Percentiles rank a stretch among this genome's conserved stretches.
phyloP scores from a whole-genome alignment of 768 basidiomycete genomes.

The Nidularia pulvinata region DNA sequence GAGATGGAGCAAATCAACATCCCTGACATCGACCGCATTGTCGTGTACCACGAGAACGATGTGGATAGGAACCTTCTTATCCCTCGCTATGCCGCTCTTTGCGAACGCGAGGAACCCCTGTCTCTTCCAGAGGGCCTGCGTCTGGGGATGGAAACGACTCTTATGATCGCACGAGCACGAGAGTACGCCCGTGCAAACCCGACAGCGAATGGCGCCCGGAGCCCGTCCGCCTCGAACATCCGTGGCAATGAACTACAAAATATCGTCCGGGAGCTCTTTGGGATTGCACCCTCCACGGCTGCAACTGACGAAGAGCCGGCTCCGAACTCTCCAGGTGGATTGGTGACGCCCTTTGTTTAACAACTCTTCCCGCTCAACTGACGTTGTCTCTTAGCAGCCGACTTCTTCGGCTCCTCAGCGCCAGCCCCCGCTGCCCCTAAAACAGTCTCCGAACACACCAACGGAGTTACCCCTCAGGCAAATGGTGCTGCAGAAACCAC shows the following conservation, averaged over 20 bases:
- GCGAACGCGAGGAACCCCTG: conserved; percentile 49
- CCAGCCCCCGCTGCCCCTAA: not conserved
- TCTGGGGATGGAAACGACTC: conserved; percentile 56
- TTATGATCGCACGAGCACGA: conserved; percentile 53
- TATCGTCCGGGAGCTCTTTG: conserved; percentile 31
- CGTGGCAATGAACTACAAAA: conserved; percentile 24
- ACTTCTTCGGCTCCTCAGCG: no score
- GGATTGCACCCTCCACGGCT: conserved; percentile 14
- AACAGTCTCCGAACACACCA: not conserved
- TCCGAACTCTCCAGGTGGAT: conserved; percentile 28
- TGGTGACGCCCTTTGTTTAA: conserved; percentile 17
- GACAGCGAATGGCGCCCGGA: conserved; percentile 24
- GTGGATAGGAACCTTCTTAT: conserved; percentile 50
- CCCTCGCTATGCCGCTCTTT: conserved; percentile 50
- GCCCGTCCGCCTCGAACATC: conserved; percentile 30
- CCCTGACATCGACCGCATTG: conserved; percentile 50
- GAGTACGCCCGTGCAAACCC: conserved; percentile 40
- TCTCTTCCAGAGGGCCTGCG: conserved; percentile 49
- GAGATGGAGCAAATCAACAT: conserved; percentile 47
- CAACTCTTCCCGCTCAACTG: not conserved
- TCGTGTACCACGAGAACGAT: conserved; percentile 49
- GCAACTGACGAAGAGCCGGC: not conserved
- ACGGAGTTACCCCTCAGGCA: not conserved
- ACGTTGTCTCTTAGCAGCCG: not conserved
- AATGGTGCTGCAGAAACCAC: not conserved